Conservation (phyloP, 371 early-diverging fungal species). For the Actinomucor elegans region DNA sequence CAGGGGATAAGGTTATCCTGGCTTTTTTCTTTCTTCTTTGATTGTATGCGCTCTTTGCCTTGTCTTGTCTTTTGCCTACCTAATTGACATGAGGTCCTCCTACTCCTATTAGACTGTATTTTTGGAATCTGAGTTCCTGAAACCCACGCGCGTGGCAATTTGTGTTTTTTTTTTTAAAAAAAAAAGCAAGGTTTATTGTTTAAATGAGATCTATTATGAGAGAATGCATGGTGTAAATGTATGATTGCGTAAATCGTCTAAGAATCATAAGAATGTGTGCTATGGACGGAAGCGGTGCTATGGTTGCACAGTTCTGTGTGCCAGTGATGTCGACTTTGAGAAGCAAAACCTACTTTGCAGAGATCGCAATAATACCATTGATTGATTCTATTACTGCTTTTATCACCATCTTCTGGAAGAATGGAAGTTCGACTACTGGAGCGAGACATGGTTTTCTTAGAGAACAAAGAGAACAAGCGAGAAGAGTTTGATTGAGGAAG, state of each 20-base stretch:
- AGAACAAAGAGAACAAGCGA: not conserved
- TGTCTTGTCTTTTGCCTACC: too few species aligned
- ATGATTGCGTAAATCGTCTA: too few species aligned
- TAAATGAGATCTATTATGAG: too few species aligned
- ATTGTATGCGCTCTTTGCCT: too few species aligned
- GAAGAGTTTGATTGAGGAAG: not conserved
- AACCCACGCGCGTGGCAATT: too few species aligned
- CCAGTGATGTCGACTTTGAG: slow-evolving; percentile 29
- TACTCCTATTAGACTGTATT: too few species aligned
- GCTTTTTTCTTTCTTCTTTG: slow-evolving; percentile 6
- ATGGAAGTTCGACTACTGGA: not conserved
- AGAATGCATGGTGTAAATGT: too few species aligned
- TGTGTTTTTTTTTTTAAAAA: not conserved
- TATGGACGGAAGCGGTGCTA: not conserved
- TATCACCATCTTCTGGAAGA: not conserved
- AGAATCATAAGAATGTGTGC: too few species aligned
- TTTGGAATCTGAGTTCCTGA: too few species aligned
- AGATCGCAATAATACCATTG: slow-evolving; percentile 27
- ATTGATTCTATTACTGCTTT: not conserved
- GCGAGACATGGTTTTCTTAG: not conserved
- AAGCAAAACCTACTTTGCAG: slow-evolving; percentile 29
- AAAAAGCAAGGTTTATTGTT: not conserved
- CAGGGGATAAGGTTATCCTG: not conserved
- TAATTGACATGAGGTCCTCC: too few species aligned
- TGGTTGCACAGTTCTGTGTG: slow-evolving; percentile 20